Percentiles rank a stretch among this genome's conserved stretches.
Evolutionary conservation across 352 stramenopile genomes (phyloP).

Genomic region (Phytophthora citricola): DNA sequence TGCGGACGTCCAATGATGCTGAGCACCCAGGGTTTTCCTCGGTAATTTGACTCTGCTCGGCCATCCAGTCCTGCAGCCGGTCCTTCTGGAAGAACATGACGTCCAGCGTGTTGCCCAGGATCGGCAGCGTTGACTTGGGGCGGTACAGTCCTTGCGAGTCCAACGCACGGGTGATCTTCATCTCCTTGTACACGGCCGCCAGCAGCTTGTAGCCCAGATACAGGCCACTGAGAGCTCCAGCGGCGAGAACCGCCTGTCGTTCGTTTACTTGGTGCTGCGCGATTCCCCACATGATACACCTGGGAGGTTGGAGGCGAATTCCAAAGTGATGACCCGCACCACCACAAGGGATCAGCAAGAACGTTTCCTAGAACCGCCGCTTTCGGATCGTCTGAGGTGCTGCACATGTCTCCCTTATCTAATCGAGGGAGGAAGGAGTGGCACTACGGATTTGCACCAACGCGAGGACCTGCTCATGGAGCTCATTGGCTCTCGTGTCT

Average conservation of each 20-base stretch:
- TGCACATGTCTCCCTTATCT: constrained; percentile 5
- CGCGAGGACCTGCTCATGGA: background rate
- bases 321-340: constrained; percentile 15
- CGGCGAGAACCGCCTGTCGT: constrained; percentile 24
- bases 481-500: constrained; percentile 1
- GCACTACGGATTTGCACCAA: background rate
- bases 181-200: constrained; percentile 36
- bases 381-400: constrained; percentile 10
- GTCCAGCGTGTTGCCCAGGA: constrained; percentile 50
- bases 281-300: constrained; percentile 33
- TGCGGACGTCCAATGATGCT: constrained; percentile 47
- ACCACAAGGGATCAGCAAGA: constrained; percentile 5
- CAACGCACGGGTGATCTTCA: constrained; percentile 35
- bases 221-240: constrained; percentile 24
- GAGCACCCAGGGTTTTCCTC: constrained; percentile 56
- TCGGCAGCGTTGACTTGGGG: constrained; percentile 45
- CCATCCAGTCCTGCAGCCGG: constrained; percentile 67
- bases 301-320: constrained; percentile 20
- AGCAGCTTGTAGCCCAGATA: constrained; percentile 40
- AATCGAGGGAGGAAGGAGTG: background rate
- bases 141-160: constrained; percentile 36
- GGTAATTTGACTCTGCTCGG: constrained; percentile 51
- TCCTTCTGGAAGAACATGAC: constrained; percentile 48
- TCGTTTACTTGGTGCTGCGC: constrained; percentile 38
- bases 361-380: background rate